Evolutionary conservation across 2,329 filamentous ascomycete species (phyloP).

Genomic region (Xylariaceae sp.): DNA sequence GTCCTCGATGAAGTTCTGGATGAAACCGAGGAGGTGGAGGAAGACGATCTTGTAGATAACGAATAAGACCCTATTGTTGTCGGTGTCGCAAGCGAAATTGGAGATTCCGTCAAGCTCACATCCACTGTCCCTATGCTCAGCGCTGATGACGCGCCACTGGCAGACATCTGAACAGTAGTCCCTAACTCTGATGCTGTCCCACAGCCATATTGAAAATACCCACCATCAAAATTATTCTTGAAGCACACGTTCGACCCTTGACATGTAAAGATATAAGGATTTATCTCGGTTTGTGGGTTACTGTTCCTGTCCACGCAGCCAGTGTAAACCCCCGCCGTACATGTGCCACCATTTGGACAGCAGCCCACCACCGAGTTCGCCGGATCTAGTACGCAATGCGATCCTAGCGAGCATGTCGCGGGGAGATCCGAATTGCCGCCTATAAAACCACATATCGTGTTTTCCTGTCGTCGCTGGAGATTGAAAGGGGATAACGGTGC

Average conservation of each 20-base stretch:
- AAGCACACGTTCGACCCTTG: constrained; percentile 59
- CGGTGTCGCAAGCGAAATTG: constrained; percentile 49
- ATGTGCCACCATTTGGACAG: constrained; percentile 60
- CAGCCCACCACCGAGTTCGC: constrained; percentile 59
- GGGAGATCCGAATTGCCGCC: constrained; percentile 58
- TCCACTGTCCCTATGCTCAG: constrained; percentile 49
- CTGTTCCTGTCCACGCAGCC: constrained; percentile 62
- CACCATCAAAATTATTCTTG: constrained; percentile 61
- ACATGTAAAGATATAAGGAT: constrained; percentile 66
- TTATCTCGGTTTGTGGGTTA: constrained; percentile 55
- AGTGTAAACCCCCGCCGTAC: constrained; percentile 63
- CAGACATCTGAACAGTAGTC: constrained; percentile 56
- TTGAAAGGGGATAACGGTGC: constrained; percentile 47
- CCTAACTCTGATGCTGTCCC: constrained; percentile 56
- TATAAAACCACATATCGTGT: constrained; percentile 66
- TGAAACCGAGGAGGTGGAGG: constrained; percentile 1
- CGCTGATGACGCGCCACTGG: constrained; percentile 49
- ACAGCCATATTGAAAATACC: constrained; percentile 64
- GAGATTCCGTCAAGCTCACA: constrained; percentile 49
- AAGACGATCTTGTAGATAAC: constrained; percentile 6
- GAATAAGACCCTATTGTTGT: constrained; percentile 49
- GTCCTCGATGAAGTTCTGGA: constrained; percentile 21
- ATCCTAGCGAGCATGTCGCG: constrained; percentile 63
- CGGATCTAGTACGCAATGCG: constrained; percentile 63
- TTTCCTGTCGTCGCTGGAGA: constrained; percentile 51